phyloP scores from a whole-genome alignment of 2,329 filamentous ascomycete species.

The Furcasterigmium furcatum region DNA sequence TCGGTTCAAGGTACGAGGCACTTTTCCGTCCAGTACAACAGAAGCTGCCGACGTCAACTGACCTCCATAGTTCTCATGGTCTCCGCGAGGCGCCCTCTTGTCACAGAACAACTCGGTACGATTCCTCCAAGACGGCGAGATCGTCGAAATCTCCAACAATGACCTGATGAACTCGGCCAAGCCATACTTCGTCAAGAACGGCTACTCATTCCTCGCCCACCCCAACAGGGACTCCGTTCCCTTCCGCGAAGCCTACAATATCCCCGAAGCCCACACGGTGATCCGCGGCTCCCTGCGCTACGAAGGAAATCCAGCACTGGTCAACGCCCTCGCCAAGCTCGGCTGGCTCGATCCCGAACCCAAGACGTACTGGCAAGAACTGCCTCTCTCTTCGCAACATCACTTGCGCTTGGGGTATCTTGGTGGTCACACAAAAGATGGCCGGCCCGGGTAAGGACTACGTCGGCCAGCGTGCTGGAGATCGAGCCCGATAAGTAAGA shows the following conservation, averaged over 20 bases:
- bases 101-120: conserved; percentile 64
- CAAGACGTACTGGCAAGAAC: too few species aligned
- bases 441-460: too few species aligned
- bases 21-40: neutral
- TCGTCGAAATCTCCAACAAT: conserved; percentile 29
- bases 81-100: conserved; percentile 63
- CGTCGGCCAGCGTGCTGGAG: too few species aligned
- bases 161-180: conserved; percentile 65
- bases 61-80: conserved; percentile 60
- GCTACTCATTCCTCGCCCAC: conserved; percentile 66
- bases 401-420: too few species aligned
- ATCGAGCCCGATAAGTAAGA: too few species aligned
- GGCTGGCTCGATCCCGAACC: conserved; percentile 48
- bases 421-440: too few species aligned
- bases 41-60: neutral
- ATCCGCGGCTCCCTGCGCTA: conserved; percentile 67
- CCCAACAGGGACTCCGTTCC: conserved; percentile 67
- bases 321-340: conserved; percentile 65
- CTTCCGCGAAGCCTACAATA: conserved; percentile 65
- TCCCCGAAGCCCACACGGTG: conserved; percentile 66
- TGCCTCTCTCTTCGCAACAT: too few species aligned
- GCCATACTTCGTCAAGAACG: conserved; percentile 57
- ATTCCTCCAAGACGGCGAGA: conserved; percentile 61
- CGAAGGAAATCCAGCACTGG: conserved; percentile 66
- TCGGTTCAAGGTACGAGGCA: conserved; percentile 54